Evolutionary conservation across 139 green algal species (phyloP).

Genomic region (Chlorella ohadii): DNA sequence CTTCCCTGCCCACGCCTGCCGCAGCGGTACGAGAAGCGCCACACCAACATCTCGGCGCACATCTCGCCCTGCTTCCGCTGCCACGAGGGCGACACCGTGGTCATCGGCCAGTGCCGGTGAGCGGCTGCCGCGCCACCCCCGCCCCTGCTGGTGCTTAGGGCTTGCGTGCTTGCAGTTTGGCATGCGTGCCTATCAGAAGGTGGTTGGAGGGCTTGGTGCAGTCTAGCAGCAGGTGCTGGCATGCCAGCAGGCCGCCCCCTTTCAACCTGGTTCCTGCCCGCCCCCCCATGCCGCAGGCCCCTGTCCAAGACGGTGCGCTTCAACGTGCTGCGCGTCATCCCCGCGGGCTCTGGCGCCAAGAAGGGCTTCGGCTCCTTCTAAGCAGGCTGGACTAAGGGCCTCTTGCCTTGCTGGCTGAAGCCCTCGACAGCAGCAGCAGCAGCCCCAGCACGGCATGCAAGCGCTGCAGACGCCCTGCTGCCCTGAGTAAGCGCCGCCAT

Average conservation of each 20-base stretch:
- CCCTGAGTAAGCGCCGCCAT: not conserved
- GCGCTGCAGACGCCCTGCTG: too few relatives aligned
- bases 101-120: constrained; percentile 96
- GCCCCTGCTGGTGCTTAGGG: too few relatives aligned
- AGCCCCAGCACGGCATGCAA: not conserved
- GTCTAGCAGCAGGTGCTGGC: too few relatives aligned
- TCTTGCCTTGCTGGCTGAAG: too few relatives aligned
- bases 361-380: constrained; percentile 81
- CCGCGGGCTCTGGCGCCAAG: constrained; percentile 77
- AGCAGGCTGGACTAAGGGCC: not conserved
- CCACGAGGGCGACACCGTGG: constrained; percentile 94
- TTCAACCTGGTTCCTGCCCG: not conserved
- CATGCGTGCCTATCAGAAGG: too few relatives aligned
- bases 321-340: constrained; percentile 97
- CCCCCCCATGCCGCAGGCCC: constrained; percentile 68
- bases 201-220: too few relatives aligned
- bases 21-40: constrained; percentile 97
- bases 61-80: constrained; percentile 96
- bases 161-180: too few relatives aligned
- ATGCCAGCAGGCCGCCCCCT: too few relatives aligned
- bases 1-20: too few relatives aligned
- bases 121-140: not conserved
- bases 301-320: constrained; percentile 99
- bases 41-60: constrained; percentile 96
- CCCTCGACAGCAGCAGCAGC: too few relatives aligned